phyloP scores from a whole-genome alignment of 1,284 basidiomycete species.

The Microbotryomycetes sp. region DNA sequence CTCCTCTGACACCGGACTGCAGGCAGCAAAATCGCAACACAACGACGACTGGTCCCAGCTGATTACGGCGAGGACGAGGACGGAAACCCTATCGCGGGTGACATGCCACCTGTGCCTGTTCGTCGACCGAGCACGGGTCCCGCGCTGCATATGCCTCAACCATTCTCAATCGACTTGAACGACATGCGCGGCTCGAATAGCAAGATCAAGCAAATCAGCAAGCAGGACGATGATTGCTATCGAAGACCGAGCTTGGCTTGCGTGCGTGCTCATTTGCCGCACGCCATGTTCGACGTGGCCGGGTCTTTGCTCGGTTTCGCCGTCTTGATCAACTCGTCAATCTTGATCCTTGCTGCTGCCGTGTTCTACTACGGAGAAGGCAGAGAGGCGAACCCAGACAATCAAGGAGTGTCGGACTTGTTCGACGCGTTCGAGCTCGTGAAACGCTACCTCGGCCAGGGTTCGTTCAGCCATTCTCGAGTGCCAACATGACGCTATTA shows the following conservation, averaged over 20 bases:
- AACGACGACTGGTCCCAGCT: slow-evolving; percentile 52
- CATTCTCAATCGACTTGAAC: slow-evolving; percentile 31
- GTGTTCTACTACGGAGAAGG: slow-evolving; percentile 62
- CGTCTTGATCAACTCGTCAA: slow-evolving; percentile 65
- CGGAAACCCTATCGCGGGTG: not conserved
- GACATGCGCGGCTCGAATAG: not conserved
- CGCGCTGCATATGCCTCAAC: slow-evolving; percentile 31
- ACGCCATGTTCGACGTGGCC: slow-evolving; percentile 54
- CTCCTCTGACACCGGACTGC: slow-evolving; percentile 5
- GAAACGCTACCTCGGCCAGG: slow-evolving; percentile 55
- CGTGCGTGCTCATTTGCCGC: slow-evolving; percentile 65
- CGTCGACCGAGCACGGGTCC: slow-evolving; percentile 2
- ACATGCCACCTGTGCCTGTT: not conserved
- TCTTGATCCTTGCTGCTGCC: slow-evolving; percentile 51
- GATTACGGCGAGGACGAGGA: slow-evolving; percentile 19
- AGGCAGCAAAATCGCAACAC: slow-evolving; percentile 74
- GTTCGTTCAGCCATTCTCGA: slow-evolving; percentile 43
- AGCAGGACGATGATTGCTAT: not conserved
- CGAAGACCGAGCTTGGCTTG: slow-evolving; percentile 47
- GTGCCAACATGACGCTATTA: not conserved
- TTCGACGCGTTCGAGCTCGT: slow-evolving; percentile 77
- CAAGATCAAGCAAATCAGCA: not conserved
- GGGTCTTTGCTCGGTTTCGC: slow-evolving; percentile 65
- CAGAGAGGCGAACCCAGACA: slow-evolving; percentile 19
- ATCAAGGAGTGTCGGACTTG: slow-evolving; percentile 47